A percentile compares a stretch with the other conserved stretches of the same genome.
phyloP scores from a whole-genome alignment of 2,329 filamentous ascomycete genomes.

The Stemphylium lycopersici region DNA sequence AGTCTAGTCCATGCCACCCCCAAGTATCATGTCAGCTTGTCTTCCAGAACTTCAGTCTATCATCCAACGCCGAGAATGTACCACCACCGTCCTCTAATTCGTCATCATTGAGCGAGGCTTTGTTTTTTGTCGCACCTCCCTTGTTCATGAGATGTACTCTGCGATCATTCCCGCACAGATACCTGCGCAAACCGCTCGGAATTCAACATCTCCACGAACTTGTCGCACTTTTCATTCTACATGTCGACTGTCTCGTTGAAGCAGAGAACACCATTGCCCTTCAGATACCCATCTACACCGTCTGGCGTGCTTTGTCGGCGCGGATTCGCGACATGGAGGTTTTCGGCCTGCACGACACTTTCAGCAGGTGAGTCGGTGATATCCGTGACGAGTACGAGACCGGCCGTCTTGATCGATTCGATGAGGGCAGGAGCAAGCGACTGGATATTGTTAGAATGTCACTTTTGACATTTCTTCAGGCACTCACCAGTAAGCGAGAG shows the following conservation, averaged over 20 bases:
- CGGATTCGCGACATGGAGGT: slow-evolving; percentile 50
- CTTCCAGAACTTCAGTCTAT: slow-evolving; percentile 1
- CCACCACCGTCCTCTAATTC: background rate
- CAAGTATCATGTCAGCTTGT: background rate
- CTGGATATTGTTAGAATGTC: slow-evolving; percentile 54
- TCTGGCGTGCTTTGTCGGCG: slow-evolving; percentile 64
- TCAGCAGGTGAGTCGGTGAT: slow-evolving; percentile 66
- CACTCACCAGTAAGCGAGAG: slow-evolving; percentile 79
- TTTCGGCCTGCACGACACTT: slow-evolving; percentile 36
- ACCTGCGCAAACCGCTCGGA: background rate
- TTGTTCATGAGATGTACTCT: background rate
- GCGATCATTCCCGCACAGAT: background rate
- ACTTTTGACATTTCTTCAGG: background rate
- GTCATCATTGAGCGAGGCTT: background rate
- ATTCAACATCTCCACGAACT: background rate
- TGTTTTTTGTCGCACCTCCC: background rate
- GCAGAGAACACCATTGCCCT: slow-evolving; percentile 82
- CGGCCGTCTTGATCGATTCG: slow-evolving; percentile 92
- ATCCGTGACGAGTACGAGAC: slow-evolving; percentile 89
- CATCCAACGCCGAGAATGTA: slow-evolving; percentile 7
- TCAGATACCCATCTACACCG: slow-evolving; percentile 86
- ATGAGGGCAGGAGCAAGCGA: slow-evolving; percentile 92
- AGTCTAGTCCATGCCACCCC: background rate
- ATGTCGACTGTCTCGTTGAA: slow-evolving; percentile 86
- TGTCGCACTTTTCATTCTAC: slow-evolving; percentile 24